These are phyloP conservation scores for Talaromyces sp. DNA, from an alignment of 2,329 filamentous ascomycete genomes.

Conservation along the genomic window DNA sequence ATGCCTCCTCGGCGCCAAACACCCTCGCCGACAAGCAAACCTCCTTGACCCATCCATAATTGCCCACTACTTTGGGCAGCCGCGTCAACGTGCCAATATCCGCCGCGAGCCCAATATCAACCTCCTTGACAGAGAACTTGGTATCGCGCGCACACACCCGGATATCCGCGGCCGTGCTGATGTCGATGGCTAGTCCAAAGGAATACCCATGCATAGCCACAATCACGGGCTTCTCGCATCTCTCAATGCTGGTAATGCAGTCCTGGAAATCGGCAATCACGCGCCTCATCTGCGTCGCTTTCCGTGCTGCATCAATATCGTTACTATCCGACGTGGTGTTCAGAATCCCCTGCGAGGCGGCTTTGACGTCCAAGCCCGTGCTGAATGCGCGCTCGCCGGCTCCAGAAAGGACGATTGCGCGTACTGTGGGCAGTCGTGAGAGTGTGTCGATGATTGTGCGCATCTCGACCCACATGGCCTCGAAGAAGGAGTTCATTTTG, in stretches of 20 bases:
- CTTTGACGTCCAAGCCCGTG: slow-evolving; percentile 75
- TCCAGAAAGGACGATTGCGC: slow-evolving; percentile 72
- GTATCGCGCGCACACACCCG: slow-evolving; percentile 32
- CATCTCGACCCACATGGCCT: slow-evolving; percentile 82
- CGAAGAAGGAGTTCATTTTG: slow-evolving; percentile 84
- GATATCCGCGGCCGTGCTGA: slow-evolving; percentile 39
- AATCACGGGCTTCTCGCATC: slow-evolving; percentile 88
- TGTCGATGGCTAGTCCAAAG: slow-evolving; percentile 71
- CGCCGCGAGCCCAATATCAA: slow-evolving; percentile 45
- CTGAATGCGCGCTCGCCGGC: slow-evolving; percentile 81
- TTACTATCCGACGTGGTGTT: slow-evolving; percentile 27
- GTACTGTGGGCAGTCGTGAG: slow-evolving; percentile 65
- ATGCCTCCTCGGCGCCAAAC: slow-evolving; percentile 41
- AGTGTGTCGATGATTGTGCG: slow-evolving; percentile 65
- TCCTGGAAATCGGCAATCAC: slow-evolving; percentile 76
- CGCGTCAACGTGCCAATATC: slow-evolving; percentile 44
- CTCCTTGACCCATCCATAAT: slow-evolving; percentile 44
- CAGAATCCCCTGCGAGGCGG: slow-evolving; percentile 38
- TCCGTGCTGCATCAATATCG: slow-evolving; percentile 56
- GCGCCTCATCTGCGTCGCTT: slow-evolving; percentile 55
- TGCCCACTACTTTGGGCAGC: slow-evolving; percentile 42
- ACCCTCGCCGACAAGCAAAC: slow-evolving; percentile 38
- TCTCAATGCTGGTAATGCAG: slow-evolving; percentile 69
- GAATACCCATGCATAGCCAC: slow-evolving; percentile 72
- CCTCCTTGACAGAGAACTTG: slow-evolving; percentile 42